These are phyloP conservation scores for Trichoderma guizhouense DNA, from an alignment of 2,329 filamentous ascomycete genomes.

Conservation along the genomic window DNA sequence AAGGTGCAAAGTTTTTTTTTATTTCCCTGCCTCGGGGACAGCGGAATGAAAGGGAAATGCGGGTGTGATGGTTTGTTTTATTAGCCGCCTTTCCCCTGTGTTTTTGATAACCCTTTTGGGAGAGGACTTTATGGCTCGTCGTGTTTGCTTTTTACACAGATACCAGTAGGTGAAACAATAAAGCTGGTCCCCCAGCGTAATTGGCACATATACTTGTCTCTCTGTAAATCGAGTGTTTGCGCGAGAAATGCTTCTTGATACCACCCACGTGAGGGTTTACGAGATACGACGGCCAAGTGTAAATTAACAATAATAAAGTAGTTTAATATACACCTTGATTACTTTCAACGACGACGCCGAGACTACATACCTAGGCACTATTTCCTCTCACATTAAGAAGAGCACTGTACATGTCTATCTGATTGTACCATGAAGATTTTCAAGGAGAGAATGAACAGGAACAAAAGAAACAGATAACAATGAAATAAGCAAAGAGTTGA, in stretches of 20 bases:
- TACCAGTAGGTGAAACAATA: slow-evolving; percentile 28
- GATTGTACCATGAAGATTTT: not conserved
- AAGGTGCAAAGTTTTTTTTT: not conserved
- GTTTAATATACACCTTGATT: not conserved
- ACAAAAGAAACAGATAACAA: not conserved
- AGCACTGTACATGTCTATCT: not conserved
- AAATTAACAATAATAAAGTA: not conserved
- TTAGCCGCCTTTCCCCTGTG: not conserved
- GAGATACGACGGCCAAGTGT: not conserved
- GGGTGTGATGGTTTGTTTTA: not conserved
- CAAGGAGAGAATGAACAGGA: not conserved
- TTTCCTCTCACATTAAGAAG: not conserved
- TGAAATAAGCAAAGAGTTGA: not conserved
- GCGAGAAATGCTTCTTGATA: not conserved
- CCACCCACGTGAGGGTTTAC: not conserved
- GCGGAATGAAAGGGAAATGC: not conserved
- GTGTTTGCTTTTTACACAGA: slow-evolving; percentile 20
- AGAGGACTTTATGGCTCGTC: not conserved
- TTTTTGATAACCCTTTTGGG: not conserved
- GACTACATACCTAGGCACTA: too few species aligned
- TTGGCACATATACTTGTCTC: not conserved
- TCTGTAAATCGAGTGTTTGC: not conserved
- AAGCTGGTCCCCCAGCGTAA: slow-evolving; percentile 11
- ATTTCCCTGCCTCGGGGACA: not conserved
- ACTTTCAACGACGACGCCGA: not conserved